Evolutionary conservation across 495 filamentous ascomycete genomes (phyloP).

Genomic region (Hypoxylon perforatum): DNA sequence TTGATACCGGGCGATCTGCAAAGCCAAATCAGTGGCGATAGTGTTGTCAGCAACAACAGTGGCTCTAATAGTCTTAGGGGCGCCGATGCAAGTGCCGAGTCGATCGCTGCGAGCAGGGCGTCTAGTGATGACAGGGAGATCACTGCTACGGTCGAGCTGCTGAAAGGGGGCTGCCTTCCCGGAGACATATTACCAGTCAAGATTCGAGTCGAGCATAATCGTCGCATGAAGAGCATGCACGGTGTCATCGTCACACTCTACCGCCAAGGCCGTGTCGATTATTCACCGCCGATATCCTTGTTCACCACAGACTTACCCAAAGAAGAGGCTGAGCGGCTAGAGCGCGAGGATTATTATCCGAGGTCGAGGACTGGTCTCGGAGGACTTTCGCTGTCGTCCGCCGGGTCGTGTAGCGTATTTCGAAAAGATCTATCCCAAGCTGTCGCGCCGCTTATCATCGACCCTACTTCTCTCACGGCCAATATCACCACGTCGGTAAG

Average conservation of each 20-base stretch:
- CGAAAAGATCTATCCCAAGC: slow-evolving; percentile 92
- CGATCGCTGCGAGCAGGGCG: slow-evolving; percentile 39
- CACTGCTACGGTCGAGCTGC: slow-evolving; percentile 84
- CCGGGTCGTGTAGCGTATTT: slow-evolving; percentile 85
- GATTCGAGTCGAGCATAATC: slow-evolving; percentile 85
- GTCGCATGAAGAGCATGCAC: slow-evolving; percentile 86
- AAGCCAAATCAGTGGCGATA: slow-evolving; percentile 61
- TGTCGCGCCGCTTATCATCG: slow-evolving; percentile 85
- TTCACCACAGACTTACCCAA: slow-evolving; percentile 70
- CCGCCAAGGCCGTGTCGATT: slow-evolving; percentile 90
- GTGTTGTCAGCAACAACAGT: slow-evolving; percentile 55
- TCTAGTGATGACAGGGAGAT: slow-evolving; percentile 72
- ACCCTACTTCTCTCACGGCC: slow-evolving; percentile 79
- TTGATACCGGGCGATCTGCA: slow-evolving; percentile 53
- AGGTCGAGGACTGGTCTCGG: slow-evolving; percentile 76
- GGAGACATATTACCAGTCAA: slow-evolving; percentile 85
- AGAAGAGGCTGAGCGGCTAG: slow-evolving; percentile 65
- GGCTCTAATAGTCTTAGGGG: slow-evolving; percentile 50
- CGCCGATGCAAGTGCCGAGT: slow-evolving; percentile 48
- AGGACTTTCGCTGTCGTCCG: slow-evolving; percentile 82
- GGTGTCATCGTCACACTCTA: slow-evolving; percentile 95
- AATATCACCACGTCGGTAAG: slow-evolving; percentile 83
- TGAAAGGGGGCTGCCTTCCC: slow-evolving; percentile 84
- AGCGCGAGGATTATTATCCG: slow-evolving; percentile 87
- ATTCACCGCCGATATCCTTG: slow-evolving; percentile 72